Conservation (phyloP, 176 grass and related monocot species). For the Hordeum marinum region DNA sequence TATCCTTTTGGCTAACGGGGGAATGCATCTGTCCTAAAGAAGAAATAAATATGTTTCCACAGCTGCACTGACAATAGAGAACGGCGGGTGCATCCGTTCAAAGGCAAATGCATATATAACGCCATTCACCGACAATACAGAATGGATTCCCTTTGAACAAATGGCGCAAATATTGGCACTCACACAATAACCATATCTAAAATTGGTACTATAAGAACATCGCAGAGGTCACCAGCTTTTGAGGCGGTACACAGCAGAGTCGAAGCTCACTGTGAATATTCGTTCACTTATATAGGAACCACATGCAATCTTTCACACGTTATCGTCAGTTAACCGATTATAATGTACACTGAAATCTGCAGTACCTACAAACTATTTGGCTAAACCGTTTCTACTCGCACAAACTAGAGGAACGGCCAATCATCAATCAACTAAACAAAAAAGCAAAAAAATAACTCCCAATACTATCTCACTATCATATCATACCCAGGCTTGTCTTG, state of each 20-base stretch:
- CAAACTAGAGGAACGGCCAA: constrained; percentile 15
- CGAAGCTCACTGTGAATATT: not conserved
- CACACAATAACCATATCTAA: not conserved
- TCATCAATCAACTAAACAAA: constrained; percentile 8
- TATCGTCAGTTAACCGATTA: constrained; percentile 38
- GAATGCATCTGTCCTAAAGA: not conserved
- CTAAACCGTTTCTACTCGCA: constrained; percentile 41
- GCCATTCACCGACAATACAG: not conserved
- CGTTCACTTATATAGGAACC: constrained; percentile 14
- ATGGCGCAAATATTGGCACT: not conserved
- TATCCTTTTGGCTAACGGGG: too few relatives aligned
- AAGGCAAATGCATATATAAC: not conserved
- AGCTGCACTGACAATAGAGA: not conserved
- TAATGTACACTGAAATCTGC: constrained; percentile 46
- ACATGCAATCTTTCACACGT: constrained; percentile 28
- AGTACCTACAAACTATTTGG: constrained; percentile 21
- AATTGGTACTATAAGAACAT: not conserved
- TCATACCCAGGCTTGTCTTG: constrained; percentile 83
- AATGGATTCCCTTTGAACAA: not conserved
- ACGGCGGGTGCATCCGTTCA: too few relatives aligned
- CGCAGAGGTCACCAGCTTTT: not conserved
- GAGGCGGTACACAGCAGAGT: not conserved
- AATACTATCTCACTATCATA: constrained; percentile 16
- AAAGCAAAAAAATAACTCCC: not conserved
- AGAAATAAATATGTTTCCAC: not conserved